phyloP scores from a whole-genome alignment of 2,329 filamentous ascomycete species.

The Fusarium poae region DNA sequence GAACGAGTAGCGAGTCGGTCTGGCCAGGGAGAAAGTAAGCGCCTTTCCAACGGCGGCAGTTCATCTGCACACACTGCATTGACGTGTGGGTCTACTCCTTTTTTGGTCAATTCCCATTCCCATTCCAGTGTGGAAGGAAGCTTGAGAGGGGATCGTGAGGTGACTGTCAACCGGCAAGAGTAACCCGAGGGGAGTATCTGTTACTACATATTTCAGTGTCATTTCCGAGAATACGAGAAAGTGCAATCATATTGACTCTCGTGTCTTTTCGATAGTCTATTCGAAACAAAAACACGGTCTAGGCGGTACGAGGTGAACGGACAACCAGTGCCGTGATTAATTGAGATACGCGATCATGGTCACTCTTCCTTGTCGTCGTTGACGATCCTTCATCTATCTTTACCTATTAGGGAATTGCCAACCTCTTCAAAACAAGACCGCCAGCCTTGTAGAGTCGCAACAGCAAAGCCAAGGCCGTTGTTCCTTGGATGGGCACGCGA shows the following conservation, averaged over 20 bases:
- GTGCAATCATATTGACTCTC: slow-evolving; percentile 4
- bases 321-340: background rate
- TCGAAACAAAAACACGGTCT: too few species aligned
- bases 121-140: background rate
- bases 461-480: slow-evolving; percentile 3
- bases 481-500: slow-evolving; percentile 34
- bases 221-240: slow-evolving; percentile 30
- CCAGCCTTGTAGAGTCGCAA: background rate
- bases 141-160: background rate
- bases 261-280: slow-evolving; percentile 4
- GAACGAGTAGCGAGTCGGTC: background rate
- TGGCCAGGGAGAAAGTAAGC: background rate
- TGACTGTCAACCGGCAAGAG: slow-evolving; percentile 5
- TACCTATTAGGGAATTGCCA: slow-evolving; percentile 7
- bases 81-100: slow-evolving; percentile 19
- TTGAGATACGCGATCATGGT: slow-evolving; percentile 22
- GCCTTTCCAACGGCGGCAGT: slow-evolving; percentile 38
- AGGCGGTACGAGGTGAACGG: slow-evolving; percentile 2
- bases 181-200: slow-evolving; percentile 2
- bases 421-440: background rate
- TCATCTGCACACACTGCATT: slow-evolving; percentile 29
- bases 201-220: slow-evolving; percentile 8
- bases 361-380: slow-evolving; percentile 15
- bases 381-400: slow-evolving; percentile 22
- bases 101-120: slow-evolving; percentile 13